These are phyloP conservation scores for Sphenostylis stenocarpa DNA, from an alignment of 306 rosid genomes.

Conservation along the genomic window DNA sequence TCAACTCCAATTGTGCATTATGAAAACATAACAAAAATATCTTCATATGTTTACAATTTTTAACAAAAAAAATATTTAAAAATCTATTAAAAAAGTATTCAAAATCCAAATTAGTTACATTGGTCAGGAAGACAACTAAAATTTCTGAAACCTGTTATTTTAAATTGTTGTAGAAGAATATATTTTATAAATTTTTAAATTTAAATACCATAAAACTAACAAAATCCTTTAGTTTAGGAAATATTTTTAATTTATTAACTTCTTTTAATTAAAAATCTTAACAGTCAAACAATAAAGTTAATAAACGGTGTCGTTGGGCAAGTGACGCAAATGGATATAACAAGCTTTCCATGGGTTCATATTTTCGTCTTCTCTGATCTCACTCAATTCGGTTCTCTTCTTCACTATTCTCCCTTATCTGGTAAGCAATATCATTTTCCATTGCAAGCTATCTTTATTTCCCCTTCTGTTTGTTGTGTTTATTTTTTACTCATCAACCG, in stretches of 20 bases:
- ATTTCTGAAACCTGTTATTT: no score
- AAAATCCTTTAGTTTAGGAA: background rate
- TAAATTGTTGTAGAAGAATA: no score
- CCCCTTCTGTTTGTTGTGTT: background rate
- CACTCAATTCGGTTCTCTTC: background rate
- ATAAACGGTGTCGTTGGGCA: slow-evolving; percentile 24
- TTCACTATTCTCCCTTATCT: background rate
- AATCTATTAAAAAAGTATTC: no score
- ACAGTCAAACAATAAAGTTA: background rate
- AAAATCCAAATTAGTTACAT: no score
- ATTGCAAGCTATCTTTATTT: background rate
- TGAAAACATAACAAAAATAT: no score
- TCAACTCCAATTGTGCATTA: no score
- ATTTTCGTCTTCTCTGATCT: background rate
- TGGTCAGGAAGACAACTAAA: no score
- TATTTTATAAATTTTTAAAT: background rate
- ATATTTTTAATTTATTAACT: background rate
- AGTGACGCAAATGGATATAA: background rate
- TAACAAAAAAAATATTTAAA: no score
- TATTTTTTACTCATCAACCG: background rate
- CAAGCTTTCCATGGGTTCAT: background rate
- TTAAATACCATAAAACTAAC: background rate
- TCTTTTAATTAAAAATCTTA: background rate
- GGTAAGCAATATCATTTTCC: background rate
- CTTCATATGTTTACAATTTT: no score